Evolutionary conservation across 2,329 filamentous ascomycete species (phyloP).

Genomic region (Pyrenophora tritici-repentis): DNA sequence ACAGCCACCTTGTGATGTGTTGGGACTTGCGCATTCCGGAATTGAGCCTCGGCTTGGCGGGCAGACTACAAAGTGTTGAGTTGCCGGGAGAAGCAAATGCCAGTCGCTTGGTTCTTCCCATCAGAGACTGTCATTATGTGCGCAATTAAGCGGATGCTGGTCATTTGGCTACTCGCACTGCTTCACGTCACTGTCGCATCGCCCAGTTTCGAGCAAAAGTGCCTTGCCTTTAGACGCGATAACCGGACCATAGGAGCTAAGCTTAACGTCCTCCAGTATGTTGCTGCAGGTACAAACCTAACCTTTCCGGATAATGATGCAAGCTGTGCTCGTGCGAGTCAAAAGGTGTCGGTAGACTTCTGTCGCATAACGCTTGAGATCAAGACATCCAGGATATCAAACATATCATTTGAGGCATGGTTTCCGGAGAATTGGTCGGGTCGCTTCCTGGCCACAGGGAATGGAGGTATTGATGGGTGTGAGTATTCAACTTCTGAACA

Average conservation of each 20-base stretch:
- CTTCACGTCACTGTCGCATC: slow-evolving; percentile 1
- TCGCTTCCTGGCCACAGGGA: slow-evolving; percentile 47
- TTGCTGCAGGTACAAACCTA: slow-evolving; percentile 47
- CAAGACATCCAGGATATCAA: slow-evolving; percentile 45
- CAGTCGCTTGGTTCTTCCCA: too few species aligned
- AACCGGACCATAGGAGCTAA: slow-evolving; percentile 18
- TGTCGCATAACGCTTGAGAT: slow-evolving; percentile 53
- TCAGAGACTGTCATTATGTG: too few species aligned
- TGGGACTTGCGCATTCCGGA: too few species aligned
- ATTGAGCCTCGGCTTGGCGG: too few species aligned
- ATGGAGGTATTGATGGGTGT: slow-evolving; percentile 52
- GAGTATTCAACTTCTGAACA: slow-evolving; percentile 16
- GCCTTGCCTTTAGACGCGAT: slow-evolving; percentile 28
- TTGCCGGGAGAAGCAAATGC: too few species aligned
- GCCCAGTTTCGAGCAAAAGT: slow-evolving; percentile 18
- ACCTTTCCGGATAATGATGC: slow-evolving; percentile 46
- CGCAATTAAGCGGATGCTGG: neutral
- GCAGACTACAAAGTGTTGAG: too few species aligned
- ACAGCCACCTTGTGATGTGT: too few species aligned
- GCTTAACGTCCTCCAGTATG: slow-evolving; percentile 36
- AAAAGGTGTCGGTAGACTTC: slow-evolving; percentile 45
- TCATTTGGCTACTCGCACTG: slow-evolving; percentile 4
- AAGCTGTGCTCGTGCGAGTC: slow-evolving; percentile 42
- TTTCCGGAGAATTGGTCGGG: slow-evolving; percentile 46
- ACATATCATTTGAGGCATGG: slow-evolving; percentile 52